These are phyloP conservation scores for Falciphora oryzae DNA, from an alignment of 2,329 filamentous ascomycete species.

Conservation along the genomic window DNA sequence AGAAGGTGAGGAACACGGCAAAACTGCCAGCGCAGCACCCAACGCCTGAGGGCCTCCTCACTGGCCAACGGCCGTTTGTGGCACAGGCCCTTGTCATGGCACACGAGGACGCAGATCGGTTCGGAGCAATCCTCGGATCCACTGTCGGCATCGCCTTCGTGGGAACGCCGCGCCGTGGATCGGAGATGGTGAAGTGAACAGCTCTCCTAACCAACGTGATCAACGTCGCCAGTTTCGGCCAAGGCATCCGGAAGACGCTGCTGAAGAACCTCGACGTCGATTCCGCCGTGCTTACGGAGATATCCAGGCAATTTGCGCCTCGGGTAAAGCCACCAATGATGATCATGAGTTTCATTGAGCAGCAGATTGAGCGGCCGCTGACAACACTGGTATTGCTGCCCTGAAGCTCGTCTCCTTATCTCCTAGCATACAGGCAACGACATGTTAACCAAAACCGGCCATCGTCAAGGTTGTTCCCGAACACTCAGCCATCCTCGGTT, in stretches of 20 bases:
- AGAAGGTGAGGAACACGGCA: not conserved
- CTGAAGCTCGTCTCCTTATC: not conserved
- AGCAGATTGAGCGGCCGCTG: constrained; percentile 3
- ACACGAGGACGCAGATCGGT: not conserved
- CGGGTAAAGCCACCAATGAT: not conserved
- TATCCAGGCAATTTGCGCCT: constrained; percentile 2
- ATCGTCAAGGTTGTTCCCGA: constrained; percentile 3
- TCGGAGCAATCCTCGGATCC: not conserved
- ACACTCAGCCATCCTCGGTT: not conserved
- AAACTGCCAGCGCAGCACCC: too few relatives aligned
- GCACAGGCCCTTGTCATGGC: not conserved
- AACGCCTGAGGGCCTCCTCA: not conserved
- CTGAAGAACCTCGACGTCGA: constrained; percentile 2
- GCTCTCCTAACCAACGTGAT: not conserved
- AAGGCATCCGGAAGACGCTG: constrained; percentile 2
- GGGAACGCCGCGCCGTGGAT: constrained; percentile 2
- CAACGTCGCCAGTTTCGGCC: not conserved
- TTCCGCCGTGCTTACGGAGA: constrained; percentile 1
- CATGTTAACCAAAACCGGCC: not conserved
- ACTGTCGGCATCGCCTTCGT: not conserved
- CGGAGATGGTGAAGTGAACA: not conserved
- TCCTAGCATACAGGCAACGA: not conserved
- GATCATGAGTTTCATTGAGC: constrained; percentile 4
- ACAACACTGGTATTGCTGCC: not conserved
- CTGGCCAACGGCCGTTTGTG: not conserved